These are phyloP conservation scores for Pseudopyrenochaeta lycopersici DNA, from an alignment of 2,329 filamentous ascomycete species.

Conservation along the genomic window DNA sequence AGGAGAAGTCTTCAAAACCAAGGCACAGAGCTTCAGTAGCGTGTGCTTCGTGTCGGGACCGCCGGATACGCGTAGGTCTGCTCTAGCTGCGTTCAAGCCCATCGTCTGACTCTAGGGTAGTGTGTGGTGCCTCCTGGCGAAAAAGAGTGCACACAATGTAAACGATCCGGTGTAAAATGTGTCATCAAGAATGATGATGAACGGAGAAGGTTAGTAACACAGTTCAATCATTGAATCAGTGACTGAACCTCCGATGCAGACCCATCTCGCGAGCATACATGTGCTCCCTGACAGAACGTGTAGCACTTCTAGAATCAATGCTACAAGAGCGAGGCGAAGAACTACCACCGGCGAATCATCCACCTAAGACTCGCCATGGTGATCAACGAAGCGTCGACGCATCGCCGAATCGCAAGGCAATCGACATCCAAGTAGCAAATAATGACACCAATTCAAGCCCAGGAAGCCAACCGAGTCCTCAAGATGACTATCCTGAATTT, in stretches of 20 bases:
- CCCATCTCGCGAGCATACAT: conserved; percentile 68
- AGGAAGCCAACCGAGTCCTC: conserved; percentile 39
- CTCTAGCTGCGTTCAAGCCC: background rate
- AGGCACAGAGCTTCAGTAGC: conserved; percentile 62
- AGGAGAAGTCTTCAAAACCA: conserved; percentile 39
- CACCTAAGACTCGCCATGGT: conserved; percentile 59
- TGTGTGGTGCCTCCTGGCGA: conserved; percentile 65
- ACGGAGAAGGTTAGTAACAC: conserved; percentile 55
- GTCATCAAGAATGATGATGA: conserved; percentile 68
- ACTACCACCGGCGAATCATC: conserved; percentile 62
- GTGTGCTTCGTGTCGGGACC: conserved; percentile 63
- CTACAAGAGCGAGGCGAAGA: conserved; percentile 60
- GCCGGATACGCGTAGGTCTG: conserved; percentile 51
- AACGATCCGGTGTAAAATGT: conserved; percentile 60
- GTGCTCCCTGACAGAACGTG: conserved; percentile 64
- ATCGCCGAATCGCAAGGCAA: conserved; percentile 28
- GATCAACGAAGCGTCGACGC: conserved; percentile 43
- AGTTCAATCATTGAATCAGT: background rate
- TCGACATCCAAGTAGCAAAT: conserved; percentile 19
- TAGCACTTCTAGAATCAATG: conserved; percentile 62
- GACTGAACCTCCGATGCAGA: conserved; percentile 41
- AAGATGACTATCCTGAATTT: conserved; percentile 35
- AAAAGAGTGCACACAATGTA: conserved; percentile 62
- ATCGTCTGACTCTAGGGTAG: conserved; percentile 43
- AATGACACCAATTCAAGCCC: conserved; percentile 40